Evolutionary conservation across 129 eudicot species (phyloP).

Genomic region (Pulicaria dysenterica): DNA sequence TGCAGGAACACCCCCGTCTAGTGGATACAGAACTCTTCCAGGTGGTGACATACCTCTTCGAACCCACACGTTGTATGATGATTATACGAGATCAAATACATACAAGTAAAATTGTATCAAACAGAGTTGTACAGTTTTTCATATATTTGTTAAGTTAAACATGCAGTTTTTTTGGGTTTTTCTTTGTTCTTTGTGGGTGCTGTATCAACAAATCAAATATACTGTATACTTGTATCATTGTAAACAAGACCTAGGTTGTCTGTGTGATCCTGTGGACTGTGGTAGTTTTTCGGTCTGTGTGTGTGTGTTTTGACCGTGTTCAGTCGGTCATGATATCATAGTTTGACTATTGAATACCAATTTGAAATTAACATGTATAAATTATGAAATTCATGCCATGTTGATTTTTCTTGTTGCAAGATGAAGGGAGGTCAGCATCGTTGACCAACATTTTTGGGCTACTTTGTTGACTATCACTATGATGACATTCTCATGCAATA

Average conservation of each 20-base stretch:
- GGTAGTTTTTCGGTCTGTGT: conserved; percentile 10
- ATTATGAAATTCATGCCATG: conserved; percentile 4
- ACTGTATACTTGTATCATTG: conserved; percentile 18
- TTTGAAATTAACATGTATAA: conserved; percentile 14
- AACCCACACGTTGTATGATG: conserved; percentile 39
- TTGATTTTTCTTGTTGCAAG: neutral
- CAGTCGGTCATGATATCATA: neutral
- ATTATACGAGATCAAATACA: conserved; percentile 44
- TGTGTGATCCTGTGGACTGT: neutral
- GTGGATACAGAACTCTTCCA: conserved; percentile 34
- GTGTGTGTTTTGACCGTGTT: conserved; percentile 24
- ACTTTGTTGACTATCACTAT: too few relatives aligned
- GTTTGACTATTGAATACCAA: conserved; percentile 18
- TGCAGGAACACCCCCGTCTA: conserved; percentile 33
- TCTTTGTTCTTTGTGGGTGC: neutral
- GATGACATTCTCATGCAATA: too few relatives aligned
- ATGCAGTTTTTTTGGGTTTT: neutral
- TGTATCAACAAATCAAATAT: conserved; percentile 5
- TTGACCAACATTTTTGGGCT: neutral
- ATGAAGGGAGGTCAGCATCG: too few relatives aligned
- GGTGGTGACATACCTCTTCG: conserved; percentile 42
- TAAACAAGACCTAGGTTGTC: conserved; percentile 22
- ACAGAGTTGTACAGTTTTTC: conserved; percentile 27
- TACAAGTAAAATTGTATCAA: conserved; percentile 37
- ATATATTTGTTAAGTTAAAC: conserved; percentile 18